Conservation (phyloP, 2,329 filamentous ascomycete genomes). For the Volutella citrinella region DNA sequence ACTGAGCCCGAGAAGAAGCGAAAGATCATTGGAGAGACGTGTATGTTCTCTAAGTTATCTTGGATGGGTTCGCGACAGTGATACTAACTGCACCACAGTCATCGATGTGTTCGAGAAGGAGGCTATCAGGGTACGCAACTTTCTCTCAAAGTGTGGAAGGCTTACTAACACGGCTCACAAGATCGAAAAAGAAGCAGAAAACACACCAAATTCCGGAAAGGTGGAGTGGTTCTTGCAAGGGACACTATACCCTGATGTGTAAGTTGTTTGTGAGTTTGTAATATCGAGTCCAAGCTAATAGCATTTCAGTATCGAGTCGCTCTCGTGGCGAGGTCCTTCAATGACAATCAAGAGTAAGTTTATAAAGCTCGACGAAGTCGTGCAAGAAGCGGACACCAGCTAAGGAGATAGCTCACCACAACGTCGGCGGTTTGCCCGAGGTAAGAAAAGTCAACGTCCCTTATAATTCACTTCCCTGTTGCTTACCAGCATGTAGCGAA, state of each 20-base stretch:
- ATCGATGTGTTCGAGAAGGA: slow-evolving; percentile 74
- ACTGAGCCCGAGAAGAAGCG: slow-evolving; percentile 80
- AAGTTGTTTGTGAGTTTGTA: slow-evolving; percentile 1
- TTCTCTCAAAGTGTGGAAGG: too few relatives aligned
- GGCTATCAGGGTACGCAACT: too few relatives aligned
- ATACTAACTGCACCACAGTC: slow-evolving; percentile 16
- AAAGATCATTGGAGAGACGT: slow-evolving; percentile 78
- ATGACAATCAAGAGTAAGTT: slow-evolving; percentile 45
- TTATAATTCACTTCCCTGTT: neutral
- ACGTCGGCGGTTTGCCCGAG: slow-evolving; percentile 21
- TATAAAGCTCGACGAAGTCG: slow-evolving; percentile 8
- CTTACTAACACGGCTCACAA: too few relatives aligned
- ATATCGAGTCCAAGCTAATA: slow-evolving; percentile 4
- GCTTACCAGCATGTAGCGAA: slow-evolving; percentile 6
- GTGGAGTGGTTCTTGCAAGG: slow-evolving; percentile 87
- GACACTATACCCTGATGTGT: slow-evolving; percentile 65
- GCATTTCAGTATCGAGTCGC: slow-evolving; percentile 40
- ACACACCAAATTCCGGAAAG: slow-evolving; percentile 64
- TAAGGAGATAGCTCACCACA: slow-evolving; percentile 12
- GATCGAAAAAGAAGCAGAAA: slow-evolving; percentile 68
- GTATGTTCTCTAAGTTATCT: too few relatives aligned
- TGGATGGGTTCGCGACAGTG: too few relatives aligned
- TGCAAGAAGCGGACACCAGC: neutral
- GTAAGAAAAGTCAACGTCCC: slow-evolving; percentile 3
- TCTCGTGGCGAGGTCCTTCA: slow-evolving; percentile 47